Percentiles rank a stretch among this genome's conserved stretches.
These are phyloP conservation scores for Pichia cactophila DNA, from an alignment of 1,139 yeast species.

Conservation along the genomic window DNA sequence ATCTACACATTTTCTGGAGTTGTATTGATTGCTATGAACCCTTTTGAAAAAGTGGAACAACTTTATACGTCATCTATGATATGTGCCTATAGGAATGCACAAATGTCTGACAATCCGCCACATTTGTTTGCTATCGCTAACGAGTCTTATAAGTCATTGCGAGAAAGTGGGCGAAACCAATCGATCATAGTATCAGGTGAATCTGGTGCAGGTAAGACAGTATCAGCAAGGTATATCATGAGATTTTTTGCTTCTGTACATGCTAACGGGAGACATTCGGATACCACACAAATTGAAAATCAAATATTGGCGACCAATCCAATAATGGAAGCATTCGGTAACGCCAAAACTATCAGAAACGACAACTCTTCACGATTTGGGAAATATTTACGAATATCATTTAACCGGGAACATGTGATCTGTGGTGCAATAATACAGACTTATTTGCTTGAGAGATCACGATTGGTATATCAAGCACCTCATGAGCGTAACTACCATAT, in stretches of 20 bases:
- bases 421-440: conserved; percentile 94
- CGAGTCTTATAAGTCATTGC: conserved; percentile 92
- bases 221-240: conserved; percentile 95
- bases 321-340: conserved; percentile 97
- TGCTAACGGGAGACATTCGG: conserved; percentile 32
- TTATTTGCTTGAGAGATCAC: conserved; percentile 82
- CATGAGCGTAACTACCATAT: conserved; percentile 94
- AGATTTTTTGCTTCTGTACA: conserved; percentile 95
- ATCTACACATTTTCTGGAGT: conserved; percentile 96
- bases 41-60: conserved; percentile 85
- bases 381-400: conserved; percentile 84
- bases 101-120: conserved; percentile 86
- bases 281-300: conserved; percentile 84
- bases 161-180: conserved; percentile 72
- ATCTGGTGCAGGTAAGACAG: conserved; percentile 98
- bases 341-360: conserved; percentile 94
- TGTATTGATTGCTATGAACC: conserved; percentile 92
- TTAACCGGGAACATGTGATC: conserved; percentile 66
- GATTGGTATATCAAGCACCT: conserved; percentile 86
- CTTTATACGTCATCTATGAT: conserved; percentile 83
- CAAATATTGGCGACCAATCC: conserved; percentile 97
- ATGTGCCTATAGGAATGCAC: conserved; percentile 85
- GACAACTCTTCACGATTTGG: conserved; percentile 98
- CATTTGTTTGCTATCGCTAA: conserved; percentile 97
- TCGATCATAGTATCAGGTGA: conserved; percentile 97